Percentiles rank a stretch among this genome's conserved stretches.
Evolutionary conservation across 768 basidiomycete genomes (phyloP).

Genomic region (Leccinum pellstonianum): DNA sequence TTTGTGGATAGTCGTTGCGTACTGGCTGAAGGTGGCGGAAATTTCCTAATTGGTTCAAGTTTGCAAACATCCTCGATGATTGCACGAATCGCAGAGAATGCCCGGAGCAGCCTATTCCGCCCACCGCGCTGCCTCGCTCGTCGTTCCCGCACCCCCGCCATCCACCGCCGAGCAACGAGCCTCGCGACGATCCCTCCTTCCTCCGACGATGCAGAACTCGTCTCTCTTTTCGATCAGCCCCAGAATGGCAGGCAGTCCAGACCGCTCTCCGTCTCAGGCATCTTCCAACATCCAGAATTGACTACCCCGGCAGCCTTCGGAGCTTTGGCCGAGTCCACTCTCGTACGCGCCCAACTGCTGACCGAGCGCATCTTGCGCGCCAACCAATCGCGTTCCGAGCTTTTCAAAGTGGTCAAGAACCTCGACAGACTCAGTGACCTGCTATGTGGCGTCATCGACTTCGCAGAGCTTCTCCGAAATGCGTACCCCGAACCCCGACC

Average conservation of each 20-base stretch:
- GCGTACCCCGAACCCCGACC: conserved; percentile 95
- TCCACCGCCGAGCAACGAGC: conserved; percentile 37
- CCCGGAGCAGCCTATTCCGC: conserved; percentile 36
- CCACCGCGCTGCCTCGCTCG: conserved; percentile 41
- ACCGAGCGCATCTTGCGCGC: conserved; percentile 82
- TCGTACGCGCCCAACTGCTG: conserved; percentile 75
- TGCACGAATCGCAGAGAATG: conserved; percentile 40
- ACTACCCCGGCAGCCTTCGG: conserved; percentile 67
- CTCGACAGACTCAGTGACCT: conserved; percentile 95
- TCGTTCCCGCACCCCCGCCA: conserved; percentile 23
- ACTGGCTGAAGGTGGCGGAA: not conserved
- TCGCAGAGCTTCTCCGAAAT: conserved; percentile 91
- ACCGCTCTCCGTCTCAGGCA: conserved; percentile 61
- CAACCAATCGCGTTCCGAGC: conserved; percentile 67
- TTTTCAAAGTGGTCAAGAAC: conserved; percentile 90
- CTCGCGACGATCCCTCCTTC: conserved; percentile 56
- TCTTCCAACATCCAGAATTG: conserved; percentile 80
- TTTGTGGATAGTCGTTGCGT: not conserved
- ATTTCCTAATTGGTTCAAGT: conserved; percentile 19
- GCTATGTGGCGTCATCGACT: conserved; percentile 94
- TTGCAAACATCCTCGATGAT: conserved; percentile 26
- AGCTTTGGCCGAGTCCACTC: conserved; percentile 73
- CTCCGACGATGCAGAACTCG: conserved; percentile 61
- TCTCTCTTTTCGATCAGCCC: conserved; percentile 72
- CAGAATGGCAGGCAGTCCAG: conserved; percentile 36